Percentiles rank a stretch among this genome's conserved stretches.
Conservation (phyloP, 169 alveolate species). For the Plasmodium cynomolgi region DNA sequence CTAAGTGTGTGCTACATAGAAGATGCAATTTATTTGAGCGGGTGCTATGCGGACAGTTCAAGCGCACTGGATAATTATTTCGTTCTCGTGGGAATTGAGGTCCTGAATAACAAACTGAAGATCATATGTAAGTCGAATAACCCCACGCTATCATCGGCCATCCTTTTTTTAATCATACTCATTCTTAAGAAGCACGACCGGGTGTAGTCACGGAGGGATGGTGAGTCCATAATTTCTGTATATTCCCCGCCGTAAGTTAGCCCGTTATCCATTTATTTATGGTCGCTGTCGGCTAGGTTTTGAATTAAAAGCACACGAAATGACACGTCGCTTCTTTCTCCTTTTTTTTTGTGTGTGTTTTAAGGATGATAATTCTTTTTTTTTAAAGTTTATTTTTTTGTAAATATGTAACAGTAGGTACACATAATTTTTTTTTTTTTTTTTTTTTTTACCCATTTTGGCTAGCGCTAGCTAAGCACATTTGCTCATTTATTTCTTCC, state of each 20-base stretch:
- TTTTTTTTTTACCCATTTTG: neutral
- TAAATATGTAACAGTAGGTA: slow-evolving; percentile 4
- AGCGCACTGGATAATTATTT: slow-evolving; percentile 41
- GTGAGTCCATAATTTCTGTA: neutral
- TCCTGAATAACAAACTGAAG: slow-evolving; percentile 22
- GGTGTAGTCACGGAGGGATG: neutral
- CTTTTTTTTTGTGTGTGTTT: slow-evolving; percentile 4
- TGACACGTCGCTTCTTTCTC: neutral
- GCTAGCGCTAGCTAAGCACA: neutral
- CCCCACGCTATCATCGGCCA: slow-evolving; percentile 60
- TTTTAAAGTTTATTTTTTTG: neutral
- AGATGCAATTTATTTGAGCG: slow-evolving; percentile 40
- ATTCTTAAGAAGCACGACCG: slow-evolving; percentile 19
- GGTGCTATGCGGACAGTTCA: slow-evolving; percentile 48
- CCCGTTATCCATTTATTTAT: neutral
- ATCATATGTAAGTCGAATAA: slow-evolving; percentile 58
- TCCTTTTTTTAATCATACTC: slow-evolving; percentile 50
- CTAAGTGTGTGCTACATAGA: slow-evolving; percentile 30
- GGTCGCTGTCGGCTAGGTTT: neutral
- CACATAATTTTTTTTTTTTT: neutral
- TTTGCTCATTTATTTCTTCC: neutral
- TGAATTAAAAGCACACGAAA: neutral
- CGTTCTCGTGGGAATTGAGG: slow-evolving; percentile 54
- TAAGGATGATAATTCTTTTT: neutral
- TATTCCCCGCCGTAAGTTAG: neutral